phyloP scores from a whole-genome alignment of 495 filamentous ascomycete genomes.

The Penicillium macrosclerotiorum region DNA sequence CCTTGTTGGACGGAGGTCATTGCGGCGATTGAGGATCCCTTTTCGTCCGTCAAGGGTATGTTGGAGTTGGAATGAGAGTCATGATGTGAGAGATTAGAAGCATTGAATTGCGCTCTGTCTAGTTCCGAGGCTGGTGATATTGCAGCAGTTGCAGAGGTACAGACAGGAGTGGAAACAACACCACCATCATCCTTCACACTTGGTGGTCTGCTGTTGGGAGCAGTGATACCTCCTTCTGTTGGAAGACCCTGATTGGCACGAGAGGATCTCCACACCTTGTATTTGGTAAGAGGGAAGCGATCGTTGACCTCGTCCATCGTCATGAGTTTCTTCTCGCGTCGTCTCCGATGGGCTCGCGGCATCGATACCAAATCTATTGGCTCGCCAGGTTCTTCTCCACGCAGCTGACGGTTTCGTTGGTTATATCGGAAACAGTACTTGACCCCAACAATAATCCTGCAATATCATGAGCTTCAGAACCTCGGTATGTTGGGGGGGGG shows the following conservation, averaged over 20 bases:
- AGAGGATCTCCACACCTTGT: conserved; percentile 87
- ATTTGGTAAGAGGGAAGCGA: conserved; percentile 91
- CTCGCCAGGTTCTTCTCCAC: conserved; percentile 80
- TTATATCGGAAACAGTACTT: conserved; percentile 99
- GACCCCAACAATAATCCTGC: conserved; percentile 97
- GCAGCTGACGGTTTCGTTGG: conserved; percentile 79
- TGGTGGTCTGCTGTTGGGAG: conserved; percentile 47
- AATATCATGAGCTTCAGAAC: conserved; percentile 5
- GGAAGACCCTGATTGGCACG: conserved; percentile 82
- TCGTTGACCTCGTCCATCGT: conserved; percentile 98
- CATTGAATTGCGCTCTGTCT: too few relatives aligned
- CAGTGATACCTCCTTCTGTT: conserved; percentile 79
- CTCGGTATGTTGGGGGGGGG: background rate
- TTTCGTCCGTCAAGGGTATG: conserved; percentile 18
- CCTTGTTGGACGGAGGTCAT: background rate
- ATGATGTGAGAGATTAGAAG: conserved; percentile 13
- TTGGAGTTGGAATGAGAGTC: conserved; percentile 5
- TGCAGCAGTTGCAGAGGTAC: conserved; percentile 8
- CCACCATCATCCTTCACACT: conserved; percentile 23
- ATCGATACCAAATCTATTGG: conserved; percentile 77
- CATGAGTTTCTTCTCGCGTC: conserved; percentile 97
- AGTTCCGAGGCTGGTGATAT: too few relatives aligned
- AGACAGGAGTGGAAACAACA: conserved; percentile 7
- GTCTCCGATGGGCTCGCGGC: conserved; percentile 74
- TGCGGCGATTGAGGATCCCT: conserved; percentile 4